Percentiles rank a stretch among this genome's conserved stretches.
Conservation (phyloP, 1,284 basidiomycete species). For the Apiotrichum mycotoxinovorans region DNA sequence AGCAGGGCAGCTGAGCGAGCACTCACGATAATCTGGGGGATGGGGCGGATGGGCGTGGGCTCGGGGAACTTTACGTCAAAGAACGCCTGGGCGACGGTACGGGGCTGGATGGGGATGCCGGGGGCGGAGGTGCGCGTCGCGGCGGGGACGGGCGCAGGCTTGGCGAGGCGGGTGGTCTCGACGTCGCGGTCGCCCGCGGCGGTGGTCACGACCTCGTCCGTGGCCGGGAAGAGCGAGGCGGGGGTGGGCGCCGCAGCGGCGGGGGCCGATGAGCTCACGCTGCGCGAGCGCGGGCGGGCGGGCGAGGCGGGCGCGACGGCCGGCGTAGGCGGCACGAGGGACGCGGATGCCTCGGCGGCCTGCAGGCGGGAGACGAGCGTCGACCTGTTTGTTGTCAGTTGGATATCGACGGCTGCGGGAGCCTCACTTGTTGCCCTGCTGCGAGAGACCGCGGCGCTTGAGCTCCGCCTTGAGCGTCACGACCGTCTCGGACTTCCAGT, state of each 20-base stretch:
- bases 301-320: constrained; percentile 9
- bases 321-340: constrained; percentile 35
- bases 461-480: constrained; percentile 63
- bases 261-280: constrained; percentile 8
- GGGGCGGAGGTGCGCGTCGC: constrained; percentile 35
- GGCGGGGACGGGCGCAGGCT: neutral
- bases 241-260: constrained; percentile 25
- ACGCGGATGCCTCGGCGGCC: constrained; percentile 36
- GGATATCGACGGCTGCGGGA: neutral
- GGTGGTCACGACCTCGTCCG: constrained; percentile 15
- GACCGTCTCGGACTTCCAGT: constrained; percentile 57
- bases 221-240: neutral
- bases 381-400: constrained; percentile 30
- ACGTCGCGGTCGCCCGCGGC: constrained; percentile 5
- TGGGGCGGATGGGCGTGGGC: constrained; percentile 13
- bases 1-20: too few relatives aligned
- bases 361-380: constrained; percentile 34
- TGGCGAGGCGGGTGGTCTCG: constrained; percentile 5
- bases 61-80: constrained; percentile 23
- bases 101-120: constrained; percentile 30
- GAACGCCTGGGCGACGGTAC: neutral
- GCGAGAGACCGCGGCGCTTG: constrained; percentile 61
- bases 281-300: neutral
- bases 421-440: constrained; percentile 55
- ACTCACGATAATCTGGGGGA: constrained; percentile 42